phyloP scores from a whole-genome alignment of 2,329 filamentous ascomycete genomes.

The Diaporthe australafricana region DNA sequence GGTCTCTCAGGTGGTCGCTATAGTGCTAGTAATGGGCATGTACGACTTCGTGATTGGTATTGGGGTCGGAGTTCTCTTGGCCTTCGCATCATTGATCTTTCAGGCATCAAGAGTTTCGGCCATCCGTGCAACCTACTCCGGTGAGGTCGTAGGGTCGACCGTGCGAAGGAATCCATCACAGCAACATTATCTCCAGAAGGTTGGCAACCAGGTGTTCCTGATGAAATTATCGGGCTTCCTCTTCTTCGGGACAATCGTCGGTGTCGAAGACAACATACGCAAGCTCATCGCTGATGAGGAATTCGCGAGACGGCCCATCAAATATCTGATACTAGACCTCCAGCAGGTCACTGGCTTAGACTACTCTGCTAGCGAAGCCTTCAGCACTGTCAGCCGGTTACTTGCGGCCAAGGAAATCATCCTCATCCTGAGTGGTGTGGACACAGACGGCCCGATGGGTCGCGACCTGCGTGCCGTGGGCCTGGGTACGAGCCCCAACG shows the following conservation, averaged over 20 bases:
- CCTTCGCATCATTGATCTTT: constrained; percentile 90
- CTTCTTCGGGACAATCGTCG: constrained; percentile 98
- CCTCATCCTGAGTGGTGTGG: constrained; percentile 85
- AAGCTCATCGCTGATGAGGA: constrained; percentile 84
- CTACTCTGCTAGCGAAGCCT: constrained; percentile 95
- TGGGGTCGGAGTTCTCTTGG: constrained; percentile 88
- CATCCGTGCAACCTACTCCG: constrained; percentile 89
- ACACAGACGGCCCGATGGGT: constrained; percentile 80
- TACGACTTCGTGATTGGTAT: constrained; percentile 98
- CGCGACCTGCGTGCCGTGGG: constrained; percentile 86
- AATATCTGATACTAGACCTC: constrained; percentile 90
- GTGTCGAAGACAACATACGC: constrained; percentile 90
- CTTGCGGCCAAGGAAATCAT: constrained; percentile 81
- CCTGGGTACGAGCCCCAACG: constrained; percentile 72
- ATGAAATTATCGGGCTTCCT: constrained; percentile 94
- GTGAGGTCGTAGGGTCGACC: constrained; percentile 89
- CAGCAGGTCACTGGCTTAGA: constrained; percentile 92
- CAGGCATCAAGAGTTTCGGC: constrained; percentile 92
- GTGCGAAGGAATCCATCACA: constrained; percentile 92
- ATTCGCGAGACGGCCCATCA: constrained; percentile 82
- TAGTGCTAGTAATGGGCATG: constrained; percentile 94
- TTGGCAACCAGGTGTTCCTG: constrained; percentile 88
- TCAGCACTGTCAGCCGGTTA: constrained; percentile 90
- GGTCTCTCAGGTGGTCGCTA: constrained; percentile 74
- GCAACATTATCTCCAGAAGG: constrained; percentile 85